These are phyloP conservation scores for Botrytis deweyae DNA, from an alignment of 2,329 filamentous ascomycete species.

Conservation along the genomic window DNA sequence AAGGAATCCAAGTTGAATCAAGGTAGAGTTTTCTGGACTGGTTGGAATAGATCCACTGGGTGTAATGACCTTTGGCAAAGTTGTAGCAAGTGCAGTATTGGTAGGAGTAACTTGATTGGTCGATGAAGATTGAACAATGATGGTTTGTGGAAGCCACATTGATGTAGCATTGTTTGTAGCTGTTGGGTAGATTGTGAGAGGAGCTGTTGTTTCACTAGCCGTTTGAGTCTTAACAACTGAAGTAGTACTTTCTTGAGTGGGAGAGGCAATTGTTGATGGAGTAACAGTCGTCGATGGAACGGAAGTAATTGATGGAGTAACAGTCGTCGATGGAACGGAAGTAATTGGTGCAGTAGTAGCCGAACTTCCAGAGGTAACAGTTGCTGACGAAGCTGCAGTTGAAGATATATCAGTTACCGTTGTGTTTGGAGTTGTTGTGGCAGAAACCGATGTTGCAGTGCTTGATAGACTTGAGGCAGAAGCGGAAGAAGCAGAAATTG, in stretches of 20 bases:
- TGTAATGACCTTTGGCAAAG: constrained; percentile 36
- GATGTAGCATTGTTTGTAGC: constrained; percentile 33
- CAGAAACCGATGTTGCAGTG: constrained; percentile 5
- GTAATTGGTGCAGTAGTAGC: constrained; percentile 14
- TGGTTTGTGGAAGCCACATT: constrained; percentile 30
- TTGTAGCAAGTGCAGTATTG: constrained; percentile 33
- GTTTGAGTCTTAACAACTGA: constrained; percentile 12
- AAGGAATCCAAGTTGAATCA: constrained; percentile 83
- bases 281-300: constrained; percentile 12
- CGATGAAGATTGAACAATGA: constrained; percentile 30
- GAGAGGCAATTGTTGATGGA: constrained; percentile 19
- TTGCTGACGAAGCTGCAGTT: constrained; percentile 16
- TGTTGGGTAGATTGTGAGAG: constrained; percentile 30
- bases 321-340: constrained; percentile 9
- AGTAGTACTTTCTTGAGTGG: not conserved
- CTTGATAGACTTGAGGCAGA: constrained; percentile 9
- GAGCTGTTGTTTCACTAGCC: constrained; percentile 19
- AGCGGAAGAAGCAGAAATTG: not conserved
- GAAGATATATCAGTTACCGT: constrained; percentile 15
- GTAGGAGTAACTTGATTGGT: constrained; percentile 25
- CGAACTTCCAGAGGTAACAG: constrained; percentile 4
- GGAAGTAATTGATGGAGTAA: constrained; percentile 14
- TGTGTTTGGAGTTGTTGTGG: constrained; percentile 13
- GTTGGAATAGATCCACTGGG: constrained; percentile 31
- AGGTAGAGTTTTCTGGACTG: constrained; percentile 55